These are phyloP conservation scores for Saccharomycopsis sp. DNA, from an alignment of 805 yeast species.

Conservation along the genomic window DNA sequence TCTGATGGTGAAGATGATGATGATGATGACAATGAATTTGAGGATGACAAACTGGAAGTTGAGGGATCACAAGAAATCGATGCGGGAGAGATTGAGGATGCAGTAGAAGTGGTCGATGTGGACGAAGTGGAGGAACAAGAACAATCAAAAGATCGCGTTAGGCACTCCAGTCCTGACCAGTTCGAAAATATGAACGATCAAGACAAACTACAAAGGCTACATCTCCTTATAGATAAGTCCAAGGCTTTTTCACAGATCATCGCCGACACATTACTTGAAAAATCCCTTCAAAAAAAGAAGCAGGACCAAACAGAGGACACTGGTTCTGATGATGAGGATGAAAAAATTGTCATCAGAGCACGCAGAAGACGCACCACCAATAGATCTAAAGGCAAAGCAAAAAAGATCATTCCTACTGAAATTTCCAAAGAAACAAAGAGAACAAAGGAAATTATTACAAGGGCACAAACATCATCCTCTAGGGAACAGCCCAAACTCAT, in stretches of 20 bases:
- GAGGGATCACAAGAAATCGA: no score
- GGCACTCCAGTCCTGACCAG: no score
- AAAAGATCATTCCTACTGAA: conserved; percentile 7
- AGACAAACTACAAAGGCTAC: conserved; percentile 53
- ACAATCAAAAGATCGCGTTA: no score
- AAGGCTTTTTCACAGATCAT: conserved; percentile 82
- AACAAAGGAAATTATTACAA: conserved; percentile 22
- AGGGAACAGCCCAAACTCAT: conserved; percentile 47
- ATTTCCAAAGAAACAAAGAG: conserved; percentile 23
- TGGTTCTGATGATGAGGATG: conserved; percentile 19
- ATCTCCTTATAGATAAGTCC: conserved; percentile 75
- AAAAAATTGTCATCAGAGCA: conserved; percentile 11
- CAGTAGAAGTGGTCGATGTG: no score
- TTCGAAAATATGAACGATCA: no score
- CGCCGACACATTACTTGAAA: conserved; percentile 62
- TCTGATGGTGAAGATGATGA: no score
- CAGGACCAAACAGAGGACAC: conserved; percentile 22
- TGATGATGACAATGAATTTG: no score
- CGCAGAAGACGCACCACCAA: conserved; percentile 10
- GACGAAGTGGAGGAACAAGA: no score
- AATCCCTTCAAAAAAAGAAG: conserved; percentile 31
- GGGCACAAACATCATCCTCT: conserved; percentile 19
- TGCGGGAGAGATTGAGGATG: no score
- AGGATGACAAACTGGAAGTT: no score
- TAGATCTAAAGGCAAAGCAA: conserved; percentile 2